phyloP scores from a whole-genome alignment of 257 asterid species.

The Ballota nigra region DNA sequence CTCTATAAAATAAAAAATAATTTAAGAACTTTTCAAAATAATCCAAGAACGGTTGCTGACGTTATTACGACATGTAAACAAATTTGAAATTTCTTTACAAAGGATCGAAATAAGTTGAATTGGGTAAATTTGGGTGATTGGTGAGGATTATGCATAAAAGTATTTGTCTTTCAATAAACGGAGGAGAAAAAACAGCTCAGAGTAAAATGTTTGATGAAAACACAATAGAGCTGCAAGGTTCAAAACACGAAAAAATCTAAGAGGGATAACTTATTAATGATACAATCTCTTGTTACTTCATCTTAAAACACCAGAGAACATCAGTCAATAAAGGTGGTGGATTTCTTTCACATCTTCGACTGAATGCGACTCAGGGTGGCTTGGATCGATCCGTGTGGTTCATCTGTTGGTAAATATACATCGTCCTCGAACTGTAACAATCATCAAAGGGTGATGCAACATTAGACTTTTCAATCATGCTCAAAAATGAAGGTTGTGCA shows the following conservation, averaged over 20 bases:
- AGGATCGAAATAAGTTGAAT: too few relatives aligned
- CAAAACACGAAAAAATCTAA: neutral
- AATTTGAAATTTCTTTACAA: too few relatives aligned
- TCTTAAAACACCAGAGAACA: neutral
- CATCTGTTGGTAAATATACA: conserved; percentile 84
- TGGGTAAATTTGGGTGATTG: too few relatives aligned
- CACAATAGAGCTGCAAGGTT: neutral
- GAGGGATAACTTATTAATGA: neutral
- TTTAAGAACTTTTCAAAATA: too few relatives aligned
- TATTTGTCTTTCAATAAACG: too few relatives aligned
- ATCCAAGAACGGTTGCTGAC: too few relatives aligned
- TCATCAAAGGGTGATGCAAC: conserved; percentile 7
- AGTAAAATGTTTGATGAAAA: neutral
- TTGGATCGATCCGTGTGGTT: conserved; percentile 94
- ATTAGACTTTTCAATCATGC: conserved; percentile 1
- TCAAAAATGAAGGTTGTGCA: neutral
- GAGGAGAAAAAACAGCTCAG: neutral
- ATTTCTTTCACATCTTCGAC: conserved; percentile 75
- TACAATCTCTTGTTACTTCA: conserved; percentile 9
- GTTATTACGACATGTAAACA: too few relatives aligned
- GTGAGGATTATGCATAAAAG: too few relatives aligned
- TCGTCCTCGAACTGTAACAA: conserved; percentile 80
- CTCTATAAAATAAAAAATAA: too few relatives aligned
- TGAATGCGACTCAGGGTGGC: conserved; percentile 73
- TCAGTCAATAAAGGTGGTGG: neutral